phyloP scores from a whole-genome alignment of 352 stramenopile genomes.

The Peronospora destructor region DNA sequence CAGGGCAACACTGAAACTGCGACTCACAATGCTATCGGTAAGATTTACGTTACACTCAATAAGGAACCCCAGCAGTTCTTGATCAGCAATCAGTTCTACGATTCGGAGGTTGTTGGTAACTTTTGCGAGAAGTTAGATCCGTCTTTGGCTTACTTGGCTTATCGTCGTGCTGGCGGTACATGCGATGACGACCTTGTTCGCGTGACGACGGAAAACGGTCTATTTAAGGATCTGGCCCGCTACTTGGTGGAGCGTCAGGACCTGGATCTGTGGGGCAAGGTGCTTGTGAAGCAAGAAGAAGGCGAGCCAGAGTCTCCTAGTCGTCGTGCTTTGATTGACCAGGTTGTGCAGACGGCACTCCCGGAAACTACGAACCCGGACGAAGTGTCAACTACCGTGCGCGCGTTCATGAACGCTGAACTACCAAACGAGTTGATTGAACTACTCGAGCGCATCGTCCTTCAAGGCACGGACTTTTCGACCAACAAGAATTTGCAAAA shows the following conservation, averaged over 20 bases:
- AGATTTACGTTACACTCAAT: slow-evolving; percentile 99
- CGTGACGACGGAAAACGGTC: slow-evolving; percentile 97
- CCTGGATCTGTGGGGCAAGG: slow-evolving; percentile 97
- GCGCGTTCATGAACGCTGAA: slow-evolving; percentile 99
- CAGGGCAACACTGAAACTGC: slow-evolving; percentile 98
- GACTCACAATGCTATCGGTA: slow-evolving; percentile 99
- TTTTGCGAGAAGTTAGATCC: slow-evolving; percentile 99
- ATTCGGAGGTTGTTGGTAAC: slow-evolving; percentile 97
- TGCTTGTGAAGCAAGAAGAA: slow-evolving; percentile 90
- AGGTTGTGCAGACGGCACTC: slow-evolving; percentile 98
- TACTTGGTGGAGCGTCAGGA: slow-evolving; percentile 99
- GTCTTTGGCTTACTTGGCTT: slow-evolving; percentile 98
- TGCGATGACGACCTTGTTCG: slow-evolving; percentile 99
- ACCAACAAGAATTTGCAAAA: slow-evolving; percentile 99
- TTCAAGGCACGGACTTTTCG: slow-evolving; percentile 99
- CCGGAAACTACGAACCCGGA: slow-evolving; percentile 98
- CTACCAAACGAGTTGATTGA: slow-evolving; percentile 98
- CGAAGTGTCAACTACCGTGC: slow-evolving; percentile 99
- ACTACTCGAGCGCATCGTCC: slow-evolving; percentile 98
- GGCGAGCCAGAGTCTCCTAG: slow-evolving; percentile 87
- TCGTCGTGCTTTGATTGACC: slow-evolving; percentile 95
- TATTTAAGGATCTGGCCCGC: slow-evolving; percentile 98
- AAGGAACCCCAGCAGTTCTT: slow-evolving; percentile 98
- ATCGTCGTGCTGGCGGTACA: slow-evolving; percentile 96
- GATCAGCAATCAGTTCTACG: slow-evolving; percentile 99